Evolutionary conservation across 768 basidiomycete genomes (phyloP).

Genomic region (Lactarius quietus): DNA sequence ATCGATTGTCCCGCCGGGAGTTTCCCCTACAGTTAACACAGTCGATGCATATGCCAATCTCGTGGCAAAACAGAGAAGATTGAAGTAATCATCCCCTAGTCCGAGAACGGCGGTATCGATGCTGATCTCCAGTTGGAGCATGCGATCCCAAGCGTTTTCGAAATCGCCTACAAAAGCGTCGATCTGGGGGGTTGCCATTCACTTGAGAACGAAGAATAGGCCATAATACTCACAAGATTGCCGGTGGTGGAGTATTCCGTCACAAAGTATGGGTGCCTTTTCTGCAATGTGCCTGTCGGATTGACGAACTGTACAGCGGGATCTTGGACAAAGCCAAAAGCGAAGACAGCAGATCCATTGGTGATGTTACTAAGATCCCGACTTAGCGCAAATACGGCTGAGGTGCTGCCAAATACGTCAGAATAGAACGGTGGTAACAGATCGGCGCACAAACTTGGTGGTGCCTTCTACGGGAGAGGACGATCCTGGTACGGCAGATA

Average conservation of each 20-base stretch:
- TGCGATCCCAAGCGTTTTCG: conserved; percentile 6
- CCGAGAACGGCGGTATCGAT: background rate
- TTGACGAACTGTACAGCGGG: conserved; percentile 11
- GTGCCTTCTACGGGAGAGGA: background rate
- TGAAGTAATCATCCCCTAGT: conserved; percentile 5
- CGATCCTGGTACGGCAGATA: background rate
- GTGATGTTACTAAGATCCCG: conserved; percentile 5
- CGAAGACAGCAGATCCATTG: conserved; percentile 5
- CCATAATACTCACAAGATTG: conserved; percentile 4
- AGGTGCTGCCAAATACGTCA: conserved; percentile 3
- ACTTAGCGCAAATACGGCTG: conserved; percentile 11
- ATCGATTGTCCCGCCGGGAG: conserved; percentile 6
- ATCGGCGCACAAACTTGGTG: conserved; percentile 8
- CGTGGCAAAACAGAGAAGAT: conserved; percentile 10
- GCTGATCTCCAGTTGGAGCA: conserved; percentile 7
- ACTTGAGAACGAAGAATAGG: background rate
- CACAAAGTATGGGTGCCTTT: conserved; percentile 10
- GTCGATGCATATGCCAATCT: conserved; percentile 17
- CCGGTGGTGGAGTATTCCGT: background rate
- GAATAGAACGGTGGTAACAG: background rate
- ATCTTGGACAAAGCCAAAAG: conserved; percentile 19
- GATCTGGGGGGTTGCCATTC: conserved; percentile 4
- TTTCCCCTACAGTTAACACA: conserved; percentile 18
- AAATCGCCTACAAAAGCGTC: conserved; percentile 16
- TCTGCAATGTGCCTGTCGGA: conserved; percentile 7